Evolutionary conservation across 2,329 filamentous ascomycete genomes (phyloP).

Genomic region (Botrytis fragariae): DNA sequence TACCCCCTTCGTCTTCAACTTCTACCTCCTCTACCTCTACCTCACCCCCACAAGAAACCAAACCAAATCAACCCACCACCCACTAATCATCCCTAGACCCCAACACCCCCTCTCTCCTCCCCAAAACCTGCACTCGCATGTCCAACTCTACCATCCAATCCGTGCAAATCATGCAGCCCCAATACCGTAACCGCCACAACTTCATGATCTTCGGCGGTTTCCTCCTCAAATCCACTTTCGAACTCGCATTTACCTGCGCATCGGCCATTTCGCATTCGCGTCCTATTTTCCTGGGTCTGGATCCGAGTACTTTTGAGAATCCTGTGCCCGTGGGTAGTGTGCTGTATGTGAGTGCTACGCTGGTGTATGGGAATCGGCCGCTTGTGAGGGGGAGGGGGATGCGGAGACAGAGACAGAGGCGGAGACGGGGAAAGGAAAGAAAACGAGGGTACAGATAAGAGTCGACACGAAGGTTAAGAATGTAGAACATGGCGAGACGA

Average conservation of each 20-base stretch:
- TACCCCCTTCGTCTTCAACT: too few relatives aligned
- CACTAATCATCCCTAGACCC: constrained; percentile 43
- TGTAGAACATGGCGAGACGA: constrained; percentile 65
- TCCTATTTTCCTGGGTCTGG: constrained; percentile 66
- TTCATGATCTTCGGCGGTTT: constrained; percentile 77
- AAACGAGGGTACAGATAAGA: constrained; percentile 63
- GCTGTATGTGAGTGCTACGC: constrained; percentile 64
- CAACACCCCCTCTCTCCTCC: constrained; percentile 52
- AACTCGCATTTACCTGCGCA: constrained; percentile 70
- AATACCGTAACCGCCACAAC: constrained; percentile 65
- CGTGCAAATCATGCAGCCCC: constrained; percentile 72
- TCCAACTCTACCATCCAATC: constrained; percentile 59
- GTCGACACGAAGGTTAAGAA: constrained; percentile 67
- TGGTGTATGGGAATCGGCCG: constrained; percentile 64
- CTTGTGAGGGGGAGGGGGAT: constrained; percentile 37
- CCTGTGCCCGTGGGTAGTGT: constrained; percentile 70
- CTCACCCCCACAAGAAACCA: too few relatives aligned
- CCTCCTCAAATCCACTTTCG: constrained; percentile 67
- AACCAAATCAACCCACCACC: background rate
- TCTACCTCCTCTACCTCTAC: too few relatives aligned
- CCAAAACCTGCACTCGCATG: constrained; percentile 61
- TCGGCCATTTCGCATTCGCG: constrained; percentile 64
- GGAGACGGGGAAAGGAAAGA: constrained; percentile 34
- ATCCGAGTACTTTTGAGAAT: constrained; percentile 69
- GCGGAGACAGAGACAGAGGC: constrained; percentile 25